Evolutionary conservation across 331 rosid genomes (phyloP).

Genomic region (Prunus yedoensis): DNA sequence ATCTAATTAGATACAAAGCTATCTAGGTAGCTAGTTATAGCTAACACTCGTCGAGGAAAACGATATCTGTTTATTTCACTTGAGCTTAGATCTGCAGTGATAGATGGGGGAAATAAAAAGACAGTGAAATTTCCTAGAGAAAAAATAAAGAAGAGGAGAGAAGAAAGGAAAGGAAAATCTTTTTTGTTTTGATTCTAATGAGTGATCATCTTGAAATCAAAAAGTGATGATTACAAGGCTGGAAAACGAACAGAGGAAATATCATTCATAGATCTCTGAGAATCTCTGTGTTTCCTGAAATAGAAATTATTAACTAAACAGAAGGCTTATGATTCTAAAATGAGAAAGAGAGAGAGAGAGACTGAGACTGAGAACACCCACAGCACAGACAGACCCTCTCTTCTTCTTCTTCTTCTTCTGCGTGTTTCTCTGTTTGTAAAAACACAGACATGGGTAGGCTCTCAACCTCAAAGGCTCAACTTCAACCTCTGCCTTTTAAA

Average conservation of each 20-base stretch:
- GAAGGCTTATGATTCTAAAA: conserved; percentile 16
- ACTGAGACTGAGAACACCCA: neutral
- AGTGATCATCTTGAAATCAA: conserved; percentile 35
- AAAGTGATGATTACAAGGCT: conserved; percentile 40
- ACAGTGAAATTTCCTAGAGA: neutral
- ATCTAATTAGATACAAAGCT: neutral
- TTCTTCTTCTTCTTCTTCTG: no score
- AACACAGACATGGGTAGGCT: no score
- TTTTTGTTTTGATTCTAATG: neutral
- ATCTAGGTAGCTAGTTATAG: neutral
- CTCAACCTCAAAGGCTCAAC: no score
- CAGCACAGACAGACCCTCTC: no score
- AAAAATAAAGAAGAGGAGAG: conserved; percentile 8
- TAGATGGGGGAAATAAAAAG: neutral
- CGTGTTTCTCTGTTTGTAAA: no score
- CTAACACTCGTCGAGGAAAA: no score
- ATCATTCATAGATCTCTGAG: conserved; percentile 37
- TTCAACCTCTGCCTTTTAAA: no score
- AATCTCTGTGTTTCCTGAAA: conserved; percentile 35
- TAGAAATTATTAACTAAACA: conserved; percentile 14
- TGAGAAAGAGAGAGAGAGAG: neutral
- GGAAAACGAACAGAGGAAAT: neutral
- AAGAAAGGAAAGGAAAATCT: neutral
- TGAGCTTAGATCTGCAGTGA: conserved; percentile 38
- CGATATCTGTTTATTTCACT: neutral